phyloP scores from a whole-genome alignment of 805 yeast genomes.

The Wickerhamomyces rabaulensis region DNA sequence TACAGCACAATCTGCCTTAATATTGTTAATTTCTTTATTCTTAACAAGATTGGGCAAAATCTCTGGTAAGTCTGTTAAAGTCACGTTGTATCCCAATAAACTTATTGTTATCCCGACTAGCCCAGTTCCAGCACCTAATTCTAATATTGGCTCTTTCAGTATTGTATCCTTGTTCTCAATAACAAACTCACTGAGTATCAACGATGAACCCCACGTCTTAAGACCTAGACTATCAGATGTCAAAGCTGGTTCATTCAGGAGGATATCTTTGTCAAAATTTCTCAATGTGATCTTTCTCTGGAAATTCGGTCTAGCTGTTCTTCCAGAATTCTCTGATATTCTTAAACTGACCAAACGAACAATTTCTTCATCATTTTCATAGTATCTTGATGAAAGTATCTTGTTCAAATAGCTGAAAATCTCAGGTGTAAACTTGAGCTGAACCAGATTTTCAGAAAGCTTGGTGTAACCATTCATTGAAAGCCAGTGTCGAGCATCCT shows the following conservation, averaged over 20 bases:
- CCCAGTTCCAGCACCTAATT: conserved; percentile 96
- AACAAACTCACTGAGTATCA: conserved; percentile 54
- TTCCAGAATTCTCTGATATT: conserved; percentile 77
- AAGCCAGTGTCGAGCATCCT: conserved; percentile 41
- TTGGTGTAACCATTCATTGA: conserved; percentile 27
- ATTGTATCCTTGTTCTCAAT: conserved; percentile 29
- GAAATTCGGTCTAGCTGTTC: conserved; percentile 75
- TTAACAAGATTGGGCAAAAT: conserved; percentile 62
- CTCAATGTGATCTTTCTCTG: conserved; percentile 51
- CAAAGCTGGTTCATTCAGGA: conserved; percentile 74
- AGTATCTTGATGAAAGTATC: conserved; percentile 39
- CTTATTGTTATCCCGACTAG: conserved; percentile 73
- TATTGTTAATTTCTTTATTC: conserved; percentile 53
- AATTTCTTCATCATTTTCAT: conserved; percentile 33
- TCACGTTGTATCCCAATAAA: conserved; percentile 37
- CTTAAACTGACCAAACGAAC: conserved; percentile 55
- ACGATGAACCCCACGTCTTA: conserved; percentile 95
- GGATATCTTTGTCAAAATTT: conserved; percentile 24
- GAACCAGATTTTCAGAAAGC: conserved; percentile 24
- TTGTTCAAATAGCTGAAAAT: conserved; percentile 44
- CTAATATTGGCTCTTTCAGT: conserved; percentile 38
- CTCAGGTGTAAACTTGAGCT: conserved; percentile 30
- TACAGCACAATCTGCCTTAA: conserved; percentile 37
- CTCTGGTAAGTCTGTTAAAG: conserved; percentile 73
- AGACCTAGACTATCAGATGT: conserved; percentile 85